Percentiles rank a stretch among this genome's conserved stretches.
phyloP scores from a whole-genome alignment of 441 rosid species.

The Populus trichocarpa region DNA sequence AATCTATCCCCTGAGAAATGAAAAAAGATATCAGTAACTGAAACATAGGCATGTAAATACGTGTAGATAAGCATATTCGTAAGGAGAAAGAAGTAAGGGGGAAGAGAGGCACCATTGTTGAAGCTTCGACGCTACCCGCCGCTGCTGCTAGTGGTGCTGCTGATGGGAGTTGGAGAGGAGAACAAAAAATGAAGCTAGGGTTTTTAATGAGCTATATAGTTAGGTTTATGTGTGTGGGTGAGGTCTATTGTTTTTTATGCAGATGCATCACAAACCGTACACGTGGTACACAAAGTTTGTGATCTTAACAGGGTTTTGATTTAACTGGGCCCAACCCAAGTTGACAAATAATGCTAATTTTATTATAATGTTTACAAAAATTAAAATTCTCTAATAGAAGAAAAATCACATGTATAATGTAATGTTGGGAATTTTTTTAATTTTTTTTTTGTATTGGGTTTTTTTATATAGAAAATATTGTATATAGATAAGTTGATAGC shows the following conservation, averaged over 20 bases:
- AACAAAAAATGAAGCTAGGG: conserved; percentile 29
- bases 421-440: too few species aligned
- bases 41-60: background rate
- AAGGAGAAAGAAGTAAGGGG: background rate
- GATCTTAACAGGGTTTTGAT: background rate
- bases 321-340: background rate
- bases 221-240: background rate
- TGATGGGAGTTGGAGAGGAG: background rate
- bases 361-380: too few species aligned
- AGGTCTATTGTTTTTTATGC: background rate
- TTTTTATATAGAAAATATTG: too few species aligned
- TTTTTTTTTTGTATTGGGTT: too few species aligned
- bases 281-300: background rate
- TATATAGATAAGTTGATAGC: too few species aligned
- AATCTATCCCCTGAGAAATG: conserved; percentile 69
- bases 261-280: background rate
- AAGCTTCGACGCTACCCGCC: conserved; percentile 5
- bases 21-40: background rate
- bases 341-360: too few species aligned
- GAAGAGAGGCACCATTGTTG: conserved; percentile 35
- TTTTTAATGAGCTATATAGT: conserved; percentile 26
- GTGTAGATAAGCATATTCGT: background rate
- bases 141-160: background rate
- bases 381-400: too few species aligned
- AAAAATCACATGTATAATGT: too few species aligned